These are phyloP conservation scores for Didymosphaeria variabile DNA, from an alignment of 2,329 filamentous ascomycete genomes.

Conservation along the genomic window DNA sequence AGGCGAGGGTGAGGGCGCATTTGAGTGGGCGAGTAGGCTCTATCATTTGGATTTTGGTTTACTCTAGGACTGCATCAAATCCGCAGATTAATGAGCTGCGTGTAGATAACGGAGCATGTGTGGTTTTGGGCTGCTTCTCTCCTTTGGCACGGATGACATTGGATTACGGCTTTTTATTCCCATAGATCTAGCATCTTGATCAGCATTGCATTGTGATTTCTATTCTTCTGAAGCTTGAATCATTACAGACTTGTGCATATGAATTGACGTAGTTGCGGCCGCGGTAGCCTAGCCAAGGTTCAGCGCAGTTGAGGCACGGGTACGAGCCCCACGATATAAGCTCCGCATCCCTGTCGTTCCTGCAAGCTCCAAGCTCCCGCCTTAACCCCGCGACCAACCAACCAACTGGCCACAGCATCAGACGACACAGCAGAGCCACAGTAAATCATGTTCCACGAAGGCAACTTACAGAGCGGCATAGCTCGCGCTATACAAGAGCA, in stretches of 20 bases:
- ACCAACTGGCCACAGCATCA: slow-evolving; percentile 20
- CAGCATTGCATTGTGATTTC: slow-evolving; percentile 18
- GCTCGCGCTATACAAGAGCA: slow-evolving; percentile 74
- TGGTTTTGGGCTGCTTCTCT: slow-evolving; percentile 26
- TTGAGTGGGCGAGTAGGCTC: slow-evolving; percentile 11
- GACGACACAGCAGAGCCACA: slow-evolving; percentile 15
- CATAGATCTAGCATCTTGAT: slow-evolving; percentile 30
- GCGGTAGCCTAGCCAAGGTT: neutral
- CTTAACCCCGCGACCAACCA: slow-evolving; percentile 29
- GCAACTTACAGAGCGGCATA: slow-evolving; percentile 83
- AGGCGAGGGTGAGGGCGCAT: slow-evolving; percentile 10
- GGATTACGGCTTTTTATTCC: slow-evolving; percentile 19
- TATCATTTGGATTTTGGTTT: slow-evolving; percentile 13
- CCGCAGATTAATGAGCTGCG: slow-evolving; percentile 20
- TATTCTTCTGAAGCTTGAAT: neutral
- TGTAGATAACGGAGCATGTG: slow-evolving; percentile 37
- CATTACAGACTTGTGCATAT: neutral
- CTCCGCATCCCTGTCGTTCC: slow-evolving; percentile 15
- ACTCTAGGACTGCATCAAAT: slow-evolving; percentile 21
- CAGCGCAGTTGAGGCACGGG: neutral
- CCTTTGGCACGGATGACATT: slow-evolving; percentile 40
- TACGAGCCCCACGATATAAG: slow-evolving; percentile 9
- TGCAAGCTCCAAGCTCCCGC: slow-evolving; percentile 19
- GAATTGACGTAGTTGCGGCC: neutral
- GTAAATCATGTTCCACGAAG: slow-evolving; percentile 79